Evolutionary conservation across 176 grass and related monocot species (phyloP), one percentile per base, ranked within the genome.

Genomic region (Oryza australiensis): DNA sequence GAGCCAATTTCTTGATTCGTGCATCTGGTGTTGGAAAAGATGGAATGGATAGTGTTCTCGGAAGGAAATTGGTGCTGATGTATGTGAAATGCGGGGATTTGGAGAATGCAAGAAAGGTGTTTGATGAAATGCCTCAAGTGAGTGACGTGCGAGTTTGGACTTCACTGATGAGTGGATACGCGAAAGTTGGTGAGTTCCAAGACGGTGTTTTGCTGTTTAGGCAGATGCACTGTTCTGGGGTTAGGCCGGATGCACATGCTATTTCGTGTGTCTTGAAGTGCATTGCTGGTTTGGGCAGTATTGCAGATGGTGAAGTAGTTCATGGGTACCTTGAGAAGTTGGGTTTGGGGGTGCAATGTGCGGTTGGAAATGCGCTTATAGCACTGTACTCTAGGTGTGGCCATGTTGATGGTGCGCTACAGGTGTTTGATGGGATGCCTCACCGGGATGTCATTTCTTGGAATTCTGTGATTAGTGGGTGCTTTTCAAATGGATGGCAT

Each of bases 391-490:
- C 83, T 1, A 94, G 86, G 84, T 83, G 85, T 41, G 74, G 77
- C 2, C 28, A 53, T 70, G 86, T 91, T 27, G 88, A 90, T 35
- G 76, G 76, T 49, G 92, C 90, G 1, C 29, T 93, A 26, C 32
- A 26, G 35, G 38, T 94, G 20, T 98, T 98, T 16, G 82, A 89
- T 29, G 82, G 72, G 59, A 98, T 89, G 95, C 75, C 88, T 24
- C 23, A 81, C 15, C 78, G 51, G 62, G 90, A 98, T 89, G 65
- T 85, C 38, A 91, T 98, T 43, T 94, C 92, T 76, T 98, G 86
- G 90, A 98, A 98, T 60, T 91, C 95, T 46, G 66, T 89, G 23
- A 94, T 97, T 69, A 84, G 83, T 67, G 90, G 92, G 16, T 92
- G 86, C 76, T 80, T 90, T 24, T 94, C 88, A 12, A 98, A 94